A percentile compares a stretch with the other conserved stretches of the same genome.
Conservation (phyloP, 129 eudicot genomes). For the Flaveria trinervia region DNA sequence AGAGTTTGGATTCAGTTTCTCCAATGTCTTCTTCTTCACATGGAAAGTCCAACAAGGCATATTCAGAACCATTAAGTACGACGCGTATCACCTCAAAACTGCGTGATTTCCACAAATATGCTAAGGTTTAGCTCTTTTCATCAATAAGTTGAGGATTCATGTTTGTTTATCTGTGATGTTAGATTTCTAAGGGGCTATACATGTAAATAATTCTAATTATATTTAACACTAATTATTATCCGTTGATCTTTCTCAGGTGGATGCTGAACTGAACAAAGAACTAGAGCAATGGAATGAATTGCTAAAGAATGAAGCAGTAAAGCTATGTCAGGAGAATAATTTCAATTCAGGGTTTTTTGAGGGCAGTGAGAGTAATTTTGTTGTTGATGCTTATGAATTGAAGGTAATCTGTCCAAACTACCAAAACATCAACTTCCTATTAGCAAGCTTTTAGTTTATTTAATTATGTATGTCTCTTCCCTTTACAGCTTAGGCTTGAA, state of each 20-base stretch:
- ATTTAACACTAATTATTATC: not conserved
- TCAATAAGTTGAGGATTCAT: too few relatives aligned
- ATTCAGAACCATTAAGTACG: conserved; percentile 62
- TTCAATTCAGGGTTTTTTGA: conserved; percentile 89
- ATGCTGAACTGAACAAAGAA: conserved; percentile 83
- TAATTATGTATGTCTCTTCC: conserved; percentile 18
- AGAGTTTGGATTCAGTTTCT: conserved; percentile 56
- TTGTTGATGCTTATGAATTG: conserved; percentile 91
- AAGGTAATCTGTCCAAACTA: conserved; percentile 51
- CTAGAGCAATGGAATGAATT: conserved; percentile 91
- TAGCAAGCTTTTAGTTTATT: conserved; percentile 16
- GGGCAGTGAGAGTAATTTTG: conserved; percentile 76
- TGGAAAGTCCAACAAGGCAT: conserved; percentile 68
- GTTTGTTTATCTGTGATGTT: not conserved
- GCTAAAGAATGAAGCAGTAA: conserved; percentile 80
- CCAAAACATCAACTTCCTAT: not conserved
- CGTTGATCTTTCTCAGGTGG: conserved; percentile 58
- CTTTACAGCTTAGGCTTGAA: conserved; percentile 88
- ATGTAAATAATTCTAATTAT: not conserved
- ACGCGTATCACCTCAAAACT: conserved; percentile 77
- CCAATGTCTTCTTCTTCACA: conserved; percentile 65
- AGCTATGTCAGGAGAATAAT: conserved; percentile 88
- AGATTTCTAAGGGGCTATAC: not conserved
- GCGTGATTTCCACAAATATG: conserved; percentile 89
- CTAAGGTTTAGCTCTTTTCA: conserved; percentile 53